phyloP scores from a whole-genome alignment of 352 stramenopile species.

The Sclerospora graminicola region DNA sequence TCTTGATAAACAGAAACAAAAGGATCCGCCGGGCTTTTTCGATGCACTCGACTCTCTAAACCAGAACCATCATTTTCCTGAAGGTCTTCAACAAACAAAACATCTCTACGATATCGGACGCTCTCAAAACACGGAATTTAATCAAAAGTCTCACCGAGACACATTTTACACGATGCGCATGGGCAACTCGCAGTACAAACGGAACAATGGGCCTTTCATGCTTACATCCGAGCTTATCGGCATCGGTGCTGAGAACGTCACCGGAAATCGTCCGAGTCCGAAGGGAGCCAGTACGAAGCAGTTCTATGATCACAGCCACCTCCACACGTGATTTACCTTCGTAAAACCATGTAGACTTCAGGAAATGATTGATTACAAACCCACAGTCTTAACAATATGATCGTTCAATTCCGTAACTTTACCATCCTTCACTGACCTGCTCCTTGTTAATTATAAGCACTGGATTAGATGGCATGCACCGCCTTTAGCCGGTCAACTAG shows the following conservation, averaged over 20 bases:
- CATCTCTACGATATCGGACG: slow-evolving; percentile 74
- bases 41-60: not conserved
- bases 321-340: slow-evolving; percentile 26
- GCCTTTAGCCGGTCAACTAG: slow-evolving; percentile 83
- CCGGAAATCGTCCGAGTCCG: slow-evolving; percentile 43
- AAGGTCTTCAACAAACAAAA: slow-evolving; percentile 64
- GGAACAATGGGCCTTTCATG: slow-evolving; percentile 76
- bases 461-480: slow-evolving; percentile 39
- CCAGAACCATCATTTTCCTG: slow-evolving; percentile 40
- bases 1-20: no score
- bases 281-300: slow-evolving; percentile 74
- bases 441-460: slow-evolving; percentile 1
- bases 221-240: slow-evolving; percentile 62
- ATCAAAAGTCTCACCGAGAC: slow-evolving; percentile 74
- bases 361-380: no score
- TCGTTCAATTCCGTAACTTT: no score
- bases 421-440: not conserved
- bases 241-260: slow-evolving; percentile 50
- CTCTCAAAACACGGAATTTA: slow-evolving; percentile 73
- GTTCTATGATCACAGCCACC: slow-evolving; percentile 76
- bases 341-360: no score
- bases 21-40: not conserved
- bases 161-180: slow-evolving; percentile 80
- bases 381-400: no score
- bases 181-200: slow-evolving; percentile 65